A percentile compares a stretch with the other conserved stretches of the same genome.
phyloP scores from a whole-genome alignment of 441 rosid genomes.

The Aquilaria agallochum region DNA sequence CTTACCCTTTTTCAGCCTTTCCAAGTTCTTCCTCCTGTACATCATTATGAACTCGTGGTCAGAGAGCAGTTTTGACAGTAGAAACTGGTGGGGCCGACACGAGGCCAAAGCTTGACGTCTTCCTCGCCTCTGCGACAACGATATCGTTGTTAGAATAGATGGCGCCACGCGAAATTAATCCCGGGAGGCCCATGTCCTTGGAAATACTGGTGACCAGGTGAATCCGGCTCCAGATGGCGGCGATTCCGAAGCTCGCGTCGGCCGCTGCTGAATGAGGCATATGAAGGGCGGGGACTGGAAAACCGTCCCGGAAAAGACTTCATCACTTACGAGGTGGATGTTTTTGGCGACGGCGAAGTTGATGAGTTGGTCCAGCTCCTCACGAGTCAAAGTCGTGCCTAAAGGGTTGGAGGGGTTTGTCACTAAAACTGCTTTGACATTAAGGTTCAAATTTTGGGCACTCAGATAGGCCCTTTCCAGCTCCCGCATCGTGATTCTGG shows the following conservation, averaged over 20 bases:
- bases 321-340: conserved; percentile 51
- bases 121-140: conserved; percentile 43
- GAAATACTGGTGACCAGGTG: conserved; percentile 56
- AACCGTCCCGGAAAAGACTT: conserved; percentile 53
- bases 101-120: conserved; percentile 66
- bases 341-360: conserved; percentile 28
- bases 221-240: conserved; percentile 26
- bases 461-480: conserved; percentile 42
- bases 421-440: conserved; percentile 44
- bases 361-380: conserved; percentile 40
- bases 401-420: conserved; percentile 69
- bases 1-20: conserved; percentile 40
- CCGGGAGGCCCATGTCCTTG: conserved; percentile 58
- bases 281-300: conserved; percentile 41
- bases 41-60: conserved; percentile 33
- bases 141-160: conserved; percentile 43
- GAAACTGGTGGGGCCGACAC: conserved; percentile 57
- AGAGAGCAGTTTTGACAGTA: conserved; percentile 36
- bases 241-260: conserved; percentile 18
- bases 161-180: conserved; percentile 49
- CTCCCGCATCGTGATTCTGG: conserved; percentile 40
- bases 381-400: conserved; percentile 45
- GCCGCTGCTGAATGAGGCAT: conserved; percentile 31
- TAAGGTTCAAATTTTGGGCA: conserved; percentile 34
- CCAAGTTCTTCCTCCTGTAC: conserved; percentile 38